These are phyloP conservation scores for Osmozyma mogii DNA, from an alignment of 805 yeast genomes.

Conservation along the genomic window DNA sequence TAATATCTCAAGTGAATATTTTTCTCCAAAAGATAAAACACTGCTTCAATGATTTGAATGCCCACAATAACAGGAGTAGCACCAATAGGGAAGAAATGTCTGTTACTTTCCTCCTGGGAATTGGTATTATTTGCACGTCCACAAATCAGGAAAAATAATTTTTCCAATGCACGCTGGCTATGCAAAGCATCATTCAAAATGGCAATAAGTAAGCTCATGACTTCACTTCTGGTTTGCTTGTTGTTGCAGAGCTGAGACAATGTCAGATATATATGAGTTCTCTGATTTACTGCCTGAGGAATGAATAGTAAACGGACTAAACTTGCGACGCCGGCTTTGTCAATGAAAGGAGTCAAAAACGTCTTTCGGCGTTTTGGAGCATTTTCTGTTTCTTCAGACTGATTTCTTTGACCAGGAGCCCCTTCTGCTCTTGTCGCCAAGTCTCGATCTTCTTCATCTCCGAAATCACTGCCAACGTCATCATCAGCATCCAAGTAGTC, in stretches of 20 bases:
- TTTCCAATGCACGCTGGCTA: slow-evolving; percentile 54
- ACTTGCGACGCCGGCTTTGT: slow-evolving; percentile 68
- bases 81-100: slow-evolving; percentile 38
- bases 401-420: slow-evolving; percentile 14
- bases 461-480: slow-evolving; percentile 12
- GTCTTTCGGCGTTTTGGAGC: slow-evolving; percentile 19
- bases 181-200: slow-evolving; percentile 69
- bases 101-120: slow-evolving; percentile 6
- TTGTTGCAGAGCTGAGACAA: slow-evolving; percentile 62
- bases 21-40: slow-evolving; percentile 61
- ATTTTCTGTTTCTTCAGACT: slow-evolving; percentile 31
- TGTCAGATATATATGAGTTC: slow-evolving; percentile 59
- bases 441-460: slow-evolving; percentile 16
- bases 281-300: slow-evolving; percentile 56
- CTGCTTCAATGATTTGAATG: slow-evolving; percentile 66
- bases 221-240: slow-evolving; percentile 71
- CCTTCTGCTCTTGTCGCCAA: slow-evolving; percentile 17
- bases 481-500: slow-evolving; percentile 11
- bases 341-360: slow-evolving; percentile 53
- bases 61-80: slow-evolving; percentile 67
- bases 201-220: slow-evolving; percentile 58
- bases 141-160: slow-evolving; percentile 50
- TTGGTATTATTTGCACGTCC: slow-evolving; percentile 30
- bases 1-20: slow-evolving; percentile 64
- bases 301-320: slow-evolving; percentile 62